Percentiles rank a stretch among this genome's conserved stretches.
These are phyloP conservation scores for Sungouiozyma ichnusensis DNA, from an alignment of 805 yeast genomes.

Conservation along the genomic window DNA sequence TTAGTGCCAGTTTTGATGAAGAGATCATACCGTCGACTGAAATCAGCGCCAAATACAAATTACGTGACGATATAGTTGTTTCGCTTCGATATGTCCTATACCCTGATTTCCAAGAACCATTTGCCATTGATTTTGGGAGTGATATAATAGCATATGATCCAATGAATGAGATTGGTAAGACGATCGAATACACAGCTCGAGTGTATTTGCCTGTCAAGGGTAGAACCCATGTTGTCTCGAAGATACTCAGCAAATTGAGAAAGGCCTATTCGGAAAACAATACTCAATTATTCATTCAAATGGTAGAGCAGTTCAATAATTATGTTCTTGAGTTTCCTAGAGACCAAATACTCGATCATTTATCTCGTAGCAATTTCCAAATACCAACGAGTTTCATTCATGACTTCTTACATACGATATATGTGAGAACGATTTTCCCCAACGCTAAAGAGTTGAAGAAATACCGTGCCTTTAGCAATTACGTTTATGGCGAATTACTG, in stretches of 20 bases:
- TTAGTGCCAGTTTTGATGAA: too few relatives aligned
- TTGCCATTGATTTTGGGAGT: constrained; percentile 15
- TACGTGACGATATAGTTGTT: constrained; percentile 5
- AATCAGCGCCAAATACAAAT: constrained; percentile 3
- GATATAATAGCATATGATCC: constrained; percentile 18
- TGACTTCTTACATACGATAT: constrained; percentile 62
- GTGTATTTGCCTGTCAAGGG: constrained; percentile 18
- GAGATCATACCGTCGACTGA: constrained; percentile 8
- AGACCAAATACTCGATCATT: constrained; percentile 23
- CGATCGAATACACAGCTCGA: constrained; percentile 19
- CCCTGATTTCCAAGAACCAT: constrained; percentile 18
- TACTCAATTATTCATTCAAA: constrained; percentile 19
- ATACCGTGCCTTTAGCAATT: constrained; percentile 81
- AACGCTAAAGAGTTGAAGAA: constrained; percentile 49
- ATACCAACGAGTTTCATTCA: constrained; percentile 39
- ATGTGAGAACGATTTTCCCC: constrained; percentile 72
- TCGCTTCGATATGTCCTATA: constrained; percentile 16
- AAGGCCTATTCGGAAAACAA: constrained; percentile 22
- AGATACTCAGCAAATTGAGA: constrained; percentile 15
- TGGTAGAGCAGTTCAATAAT: constrained; percentile 36
- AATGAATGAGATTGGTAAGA: constrained; percentile 26
- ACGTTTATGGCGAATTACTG: constrained; percentile 82
- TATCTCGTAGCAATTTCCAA: constrained; percentile 17
- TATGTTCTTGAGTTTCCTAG: constrained; percentile 31
- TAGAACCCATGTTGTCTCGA: constrained; percentile 4